phyloP scores from a whole-genome alignment of 2,329 filamentous ascomycete genomes.

The Knoxdaviesia proteae region DNA sequence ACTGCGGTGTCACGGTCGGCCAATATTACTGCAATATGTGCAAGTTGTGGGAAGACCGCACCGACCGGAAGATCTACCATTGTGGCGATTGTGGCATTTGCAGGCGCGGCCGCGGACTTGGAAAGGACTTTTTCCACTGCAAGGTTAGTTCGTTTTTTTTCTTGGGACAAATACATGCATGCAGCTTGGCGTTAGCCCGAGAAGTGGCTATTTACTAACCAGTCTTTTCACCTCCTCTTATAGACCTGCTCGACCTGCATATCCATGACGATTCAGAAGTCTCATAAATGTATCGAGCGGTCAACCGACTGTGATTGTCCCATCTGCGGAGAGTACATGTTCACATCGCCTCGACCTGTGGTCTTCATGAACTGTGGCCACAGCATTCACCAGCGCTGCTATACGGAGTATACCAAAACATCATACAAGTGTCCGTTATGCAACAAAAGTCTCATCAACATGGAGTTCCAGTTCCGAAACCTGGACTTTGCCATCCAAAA shows the following conservation, averaged over 20 bases:
- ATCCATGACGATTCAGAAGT: constrained; percentile 62
- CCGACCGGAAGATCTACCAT: constrained; percentile 82
- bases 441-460: constrained; percentile 90
- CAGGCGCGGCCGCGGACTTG: constrained; percentile 69
- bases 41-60: constrained; percentile 93
- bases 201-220: constrained; percentile 4
- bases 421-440: constrained; percentile 96
- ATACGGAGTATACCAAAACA: constrained; percentile 66
- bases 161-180: neutral
- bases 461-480: constrained; percentile 88
- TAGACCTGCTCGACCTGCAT: constrained; percentile 88
- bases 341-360: constrained; percentile 70
- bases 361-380: constrained; percentile 93
- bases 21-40: constrained; percentile 88
- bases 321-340: constrained; percentile 92
- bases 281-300: constrained; percentile 84
- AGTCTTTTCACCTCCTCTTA: too few relatives aligned
- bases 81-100: constrained; percentile 94
- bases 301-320: constrained; percentile 92
- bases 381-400: constrained; percentile 81
- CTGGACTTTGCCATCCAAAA: constrained; percentile 68
- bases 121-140: constrained; percentile 97
- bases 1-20: constrained; percentile 58
- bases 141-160: constrained; percentile 37
- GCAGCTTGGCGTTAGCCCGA: neutral